These are phyloP conservation scores for Kernera saxatilis DNA, from an alignment of 345 rosid species.

Conservation along the genomic window DNA sequence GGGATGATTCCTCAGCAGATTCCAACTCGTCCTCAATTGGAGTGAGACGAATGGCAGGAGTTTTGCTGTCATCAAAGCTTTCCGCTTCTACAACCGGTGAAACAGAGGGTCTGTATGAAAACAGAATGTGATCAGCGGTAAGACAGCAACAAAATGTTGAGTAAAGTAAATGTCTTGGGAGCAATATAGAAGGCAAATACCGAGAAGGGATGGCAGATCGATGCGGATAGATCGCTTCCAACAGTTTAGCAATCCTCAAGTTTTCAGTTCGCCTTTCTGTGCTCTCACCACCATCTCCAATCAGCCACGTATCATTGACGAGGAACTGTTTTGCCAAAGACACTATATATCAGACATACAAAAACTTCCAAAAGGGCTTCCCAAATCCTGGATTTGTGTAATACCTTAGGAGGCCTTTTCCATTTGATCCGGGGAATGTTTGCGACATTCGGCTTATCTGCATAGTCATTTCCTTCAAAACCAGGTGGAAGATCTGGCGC, in stretches of 20 bases:
- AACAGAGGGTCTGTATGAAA: constrained; percentile 42
- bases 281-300: constrained; percentile 58
- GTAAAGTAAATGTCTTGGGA: not conserved
- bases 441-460: constrained; percentile 16
- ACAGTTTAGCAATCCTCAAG: constrained; percentile 37
- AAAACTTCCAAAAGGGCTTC: not conserved
- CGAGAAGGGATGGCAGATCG: constrained; percentile 41
- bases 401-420: constrained; percentile 49
- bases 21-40: constrained; percentile 51
- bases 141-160: not conserved
- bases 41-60: constrained; percentile 47
- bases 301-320: constrained; percentile 32
- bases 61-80: constrained; percentile 41
- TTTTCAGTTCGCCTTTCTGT: constrained; percentile 38
- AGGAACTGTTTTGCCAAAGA: constrained; percentile 35
- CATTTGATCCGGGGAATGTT: constrained; percentile 36
- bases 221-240: constrained; percentile 52
- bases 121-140: not conserved
- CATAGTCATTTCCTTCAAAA: constrained; percentile 28
- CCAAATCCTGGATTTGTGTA: not conserved
- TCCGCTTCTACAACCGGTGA: constrained; percentile 33
- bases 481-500: constrained; percentile 43
- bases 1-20: constrained; percentile 14
- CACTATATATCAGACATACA: not conserved
- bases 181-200: constrained; percentile 25